Evolutionary conservation across 495 filamentous ascomycete genomes (phyloP).

Genomic region (Tricharina praecox): DNA sequence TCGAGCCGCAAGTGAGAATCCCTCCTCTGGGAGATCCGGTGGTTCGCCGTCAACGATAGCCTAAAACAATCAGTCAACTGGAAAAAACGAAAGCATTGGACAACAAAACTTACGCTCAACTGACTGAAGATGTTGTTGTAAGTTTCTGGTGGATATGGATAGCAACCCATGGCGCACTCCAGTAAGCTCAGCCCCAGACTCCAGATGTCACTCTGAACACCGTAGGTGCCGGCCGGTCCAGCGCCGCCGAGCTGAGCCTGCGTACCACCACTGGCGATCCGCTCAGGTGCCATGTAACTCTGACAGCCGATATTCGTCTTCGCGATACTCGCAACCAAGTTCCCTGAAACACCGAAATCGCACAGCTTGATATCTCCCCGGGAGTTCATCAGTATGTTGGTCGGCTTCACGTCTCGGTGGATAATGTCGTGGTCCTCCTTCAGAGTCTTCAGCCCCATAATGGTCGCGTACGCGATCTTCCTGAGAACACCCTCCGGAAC

Average conservation of each 20-base stretch:
- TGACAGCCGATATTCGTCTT: slow-evolving; percentile 99
- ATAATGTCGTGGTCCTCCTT: slow-evolving; percentile 99
- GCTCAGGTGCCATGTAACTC: slow-evolving; percentile 97
- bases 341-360: slow-evolving; percentile 95
- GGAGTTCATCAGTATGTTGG: slow-evolving; percentile 86
- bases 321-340: slow-evolving; percentile 90
- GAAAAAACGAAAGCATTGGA: too few species aligned
- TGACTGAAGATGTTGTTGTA: slow-evolving; percentile 99
- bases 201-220: slow-evolving; percentile 97
- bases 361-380: slow-evolving; percentile 92
- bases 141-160: slow-evolving; percentile 94
- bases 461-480: slow-evolving; percentile 80
- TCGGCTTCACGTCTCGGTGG: slow-evolving; percentile 95
- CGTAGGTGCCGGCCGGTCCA: slow-evolving; percentile 55
- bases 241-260: slow-evolving; percentile 48
- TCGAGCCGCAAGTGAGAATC: slow-evolving; percentile 61
- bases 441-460: slow-evolving; percentile 76
- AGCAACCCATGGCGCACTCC: slow-evolving; percentile 87
- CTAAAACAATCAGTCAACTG: too few species aligned
- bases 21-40: slow-evolving; percentile 60
- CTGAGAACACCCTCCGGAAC: slow-evolving; percentile 77
- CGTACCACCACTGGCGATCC: slow-evolving; percentile 73
- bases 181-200: slow-evolving; percentile 87
- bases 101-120: slow-evolving; percentile 69
- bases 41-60: slow-evolving; percentile 94